Conservation (phyloP, 78 protist species). For the Dictyostelium firmibasis region DNA sequence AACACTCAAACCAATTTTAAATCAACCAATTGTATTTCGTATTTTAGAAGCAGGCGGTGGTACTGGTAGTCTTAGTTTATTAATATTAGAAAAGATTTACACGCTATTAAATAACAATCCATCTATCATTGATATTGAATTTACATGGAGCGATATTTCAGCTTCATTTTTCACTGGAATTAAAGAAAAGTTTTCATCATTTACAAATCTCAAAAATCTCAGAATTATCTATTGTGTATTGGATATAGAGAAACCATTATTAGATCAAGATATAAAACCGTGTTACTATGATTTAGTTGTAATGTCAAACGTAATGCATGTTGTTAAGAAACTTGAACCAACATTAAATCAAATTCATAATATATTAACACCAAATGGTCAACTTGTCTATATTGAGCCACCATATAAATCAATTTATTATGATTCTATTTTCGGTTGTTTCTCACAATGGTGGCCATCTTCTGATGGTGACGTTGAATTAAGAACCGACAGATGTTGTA, state of each 20-base stretch:
- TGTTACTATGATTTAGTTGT: conserved; percentile 31
- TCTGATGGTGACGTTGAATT: background rate
- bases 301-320: conserved; percentile 42
- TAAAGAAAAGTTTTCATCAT: background rate
- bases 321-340: background rate
- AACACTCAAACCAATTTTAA: background rate
- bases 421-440: conserved; percentile 32
- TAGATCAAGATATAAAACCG: background rate
- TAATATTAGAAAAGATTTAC: background rate
- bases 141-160: conserved; percentile 2
- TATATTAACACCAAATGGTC: conserved; percentile 18
- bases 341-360: background rate
- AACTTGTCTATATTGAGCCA: conserved; percentile 12
- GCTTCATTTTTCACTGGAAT: background rate
- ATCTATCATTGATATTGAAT: background rate
- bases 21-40: background rate
- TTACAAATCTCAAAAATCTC: background rate
- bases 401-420: background rate
- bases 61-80: background rate
- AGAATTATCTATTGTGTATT: background rate
- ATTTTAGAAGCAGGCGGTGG: conserved; percentile 14
- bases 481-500: background rate
- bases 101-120: background rate
- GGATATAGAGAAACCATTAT: background rate
- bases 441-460: conserved; percentile 47